Base-by-base conservation (phyloP, 345 rosid species). In the Isatis tinctoria region DNA sequence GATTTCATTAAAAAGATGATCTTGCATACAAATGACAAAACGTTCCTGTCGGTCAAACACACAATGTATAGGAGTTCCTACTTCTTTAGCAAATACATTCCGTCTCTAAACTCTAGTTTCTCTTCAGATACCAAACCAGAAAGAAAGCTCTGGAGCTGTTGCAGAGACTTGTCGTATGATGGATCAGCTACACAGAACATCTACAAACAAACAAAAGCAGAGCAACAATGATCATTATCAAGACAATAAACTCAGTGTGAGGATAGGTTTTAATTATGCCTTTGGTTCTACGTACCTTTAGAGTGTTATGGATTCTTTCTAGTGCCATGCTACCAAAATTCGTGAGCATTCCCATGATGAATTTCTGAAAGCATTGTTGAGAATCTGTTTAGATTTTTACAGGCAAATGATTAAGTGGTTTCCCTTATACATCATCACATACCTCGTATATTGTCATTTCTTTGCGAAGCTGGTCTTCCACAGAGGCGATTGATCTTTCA, bases 151-250 rank as follows among this genome's bases (percentile, higher is more conserved):
- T 95, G 98, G 64, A 95, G 87, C 72, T 90, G 97, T 78, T 95
- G 97, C 62, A 90, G 83, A 14, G 96, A 90, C 82, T 95, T 95
- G 78, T 95, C 97, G 44, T 92, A 95, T 14, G 88, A 60, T 70
- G 99, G 96, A 85, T 90, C 97, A 24, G 90, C 97, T 8, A 90
- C 85, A 82, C 97, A 95, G 67, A 95, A 92, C 91, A 95, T 92
- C 98, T 95, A 85, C 80, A 74, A 28, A 45, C 80, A 74, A 28
- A 45, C 11, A 41, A 56, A 57, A 54, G 9, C 37, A 44, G 63
- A 76, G 20, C 14, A 71, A 60, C 8, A 30, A 17, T 35, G 17
- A 26, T 66, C 48, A 66, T 56, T n/a, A 26, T 8, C 26, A 49
- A 49, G 41, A 58, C 33, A 59, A 16, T 22, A 28, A 26, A 26